Evolutionary conservation across 345 rosid genomes (phyloP).

Genomic region (Citrus mangshanensis): DNA sequence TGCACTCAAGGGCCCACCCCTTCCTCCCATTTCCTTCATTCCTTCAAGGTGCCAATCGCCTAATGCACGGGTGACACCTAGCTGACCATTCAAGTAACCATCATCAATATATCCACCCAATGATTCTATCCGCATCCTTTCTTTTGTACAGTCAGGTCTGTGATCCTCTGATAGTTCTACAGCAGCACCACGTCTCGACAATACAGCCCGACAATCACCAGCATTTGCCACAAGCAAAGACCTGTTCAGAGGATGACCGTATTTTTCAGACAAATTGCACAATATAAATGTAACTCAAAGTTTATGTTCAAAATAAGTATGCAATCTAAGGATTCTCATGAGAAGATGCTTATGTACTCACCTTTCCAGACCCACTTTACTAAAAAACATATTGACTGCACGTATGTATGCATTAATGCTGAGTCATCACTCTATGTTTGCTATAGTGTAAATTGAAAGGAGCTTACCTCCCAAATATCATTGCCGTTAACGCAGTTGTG

Average conservation of each 20-base stretch:
- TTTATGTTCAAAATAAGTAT: background rate
- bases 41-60: conserved; percentile 81
- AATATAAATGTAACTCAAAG: background rate
- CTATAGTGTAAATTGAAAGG: background rate
- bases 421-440: background rate
- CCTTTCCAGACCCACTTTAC: background rate
- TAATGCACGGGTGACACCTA: conserved; percentile 73
- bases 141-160: conserved; percentile 54
- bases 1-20: conserved; percentile 63
- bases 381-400: background rate
- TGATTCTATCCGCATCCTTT: conserved; percentile 58
- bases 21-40: conserved; percentile 44
- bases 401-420: background rate
- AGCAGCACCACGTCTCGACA: conserved; percentile 60
- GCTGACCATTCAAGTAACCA: conserved; percentile 71
- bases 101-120: conserved; percentile 62
- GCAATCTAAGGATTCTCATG: background rate
- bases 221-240: conserved; percentile 88
- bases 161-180: conserved; percentile 79
- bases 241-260: conserved; percentile 31
- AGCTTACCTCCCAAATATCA: conserved; percentile 71
- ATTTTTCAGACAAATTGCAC: background rate
- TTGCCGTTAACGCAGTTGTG: conserved; percentile 81
- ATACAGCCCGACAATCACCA: conserved; percentile 87
- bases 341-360: background rate